Percentiles rank a stretch among this genome's conserved stretches.
These are phyloP conservation scores for Ascochyta fabae DNA, from an alignment of 2,329 filamentous ascomycete species.

Conservation along the genomic window DNA sequence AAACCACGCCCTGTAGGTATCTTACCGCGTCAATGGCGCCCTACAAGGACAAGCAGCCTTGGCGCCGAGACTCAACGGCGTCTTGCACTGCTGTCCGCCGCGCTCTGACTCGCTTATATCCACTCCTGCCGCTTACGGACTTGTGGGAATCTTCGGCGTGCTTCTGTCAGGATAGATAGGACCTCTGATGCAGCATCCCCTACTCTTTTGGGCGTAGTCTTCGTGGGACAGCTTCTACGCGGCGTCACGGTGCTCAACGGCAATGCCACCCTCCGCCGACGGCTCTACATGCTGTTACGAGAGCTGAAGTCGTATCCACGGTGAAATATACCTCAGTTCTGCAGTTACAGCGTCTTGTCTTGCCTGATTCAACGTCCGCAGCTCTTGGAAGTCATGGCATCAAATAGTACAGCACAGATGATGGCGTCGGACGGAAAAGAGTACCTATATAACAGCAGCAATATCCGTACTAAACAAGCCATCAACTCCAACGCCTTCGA, in stretches of 20 bases:
- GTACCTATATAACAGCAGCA: background rate
- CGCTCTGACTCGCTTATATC: conserved; percentile 11
- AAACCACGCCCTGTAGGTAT: conserved; percentile 11
- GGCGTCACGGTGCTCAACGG: background rate
- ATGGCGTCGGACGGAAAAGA: no score
- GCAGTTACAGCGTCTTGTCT: no score
- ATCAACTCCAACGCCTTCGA: no score
- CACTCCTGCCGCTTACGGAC: conserved; percentile 16
- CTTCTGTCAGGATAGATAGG: conserved; percentile 19
- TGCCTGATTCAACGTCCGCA: background rate
- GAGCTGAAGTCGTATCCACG: background rate
- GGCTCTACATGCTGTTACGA: conserved; percentile 22
- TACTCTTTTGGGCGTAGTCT: conserved; percentile 5
- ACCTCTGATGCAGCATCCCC: background rate
- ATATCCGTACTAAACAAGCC: no score
- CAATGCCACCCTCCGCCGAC: conserved; percentile 3
- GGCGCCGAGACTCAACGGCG: conserved; percentile 30
- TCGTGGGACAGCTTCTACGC: conserved; percentile 1
- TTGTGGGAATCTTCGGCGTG: background rate
- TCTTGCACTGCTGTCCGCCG: conserved; percentile 7
- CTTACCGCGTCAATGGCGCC: conserved; percentile 19
- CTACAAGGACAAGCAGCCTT: conserved; percentile 20
- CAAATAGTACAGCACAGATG: no score
- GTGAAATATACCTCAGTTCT: background rate
- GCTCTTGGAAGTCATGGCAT: conserved; percentile 29